Evolutionary conservation across 2,329 filamentous ascomycete genomes (phyloP).

Genomic region (Botrytis pseudocinerea): DNA sequence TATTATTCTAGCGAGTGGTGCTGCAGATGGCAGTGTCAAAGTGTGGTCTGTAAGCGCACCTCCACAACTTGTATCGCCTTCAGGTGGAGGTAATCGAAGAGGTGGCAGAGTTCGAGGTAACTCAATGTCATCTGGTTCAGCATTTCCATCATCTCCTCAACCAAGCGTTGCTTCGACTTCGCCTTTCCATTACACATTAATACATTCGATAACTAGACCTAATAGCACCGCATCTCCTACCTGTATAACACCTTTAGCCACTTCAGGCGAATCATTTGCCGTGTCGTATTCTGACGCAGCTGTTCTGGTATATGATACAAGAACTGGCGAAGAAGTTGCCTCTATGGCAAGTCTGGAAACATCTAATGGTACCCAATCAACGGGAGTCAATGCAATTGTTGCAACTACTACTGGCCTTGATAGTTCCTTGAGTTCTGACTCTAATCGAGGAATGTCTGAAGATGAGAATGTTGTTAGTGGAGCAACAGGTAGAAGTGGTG

Average conservation of each 20-base stretch:
- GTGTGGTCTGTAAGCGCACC: constrained; percentile 94
- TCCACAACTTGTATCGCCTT: constrained; percentile 79
- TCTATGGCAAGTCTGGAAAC: constrained; percentile 93
- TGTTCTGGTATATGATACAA: constrained; percentile 88
- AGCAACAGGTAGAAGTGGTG: constrained; percentile 75
- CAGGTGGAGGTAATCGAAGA: constrained; percentile 64
- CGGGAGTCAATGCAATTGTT: constrained; percentile 85
- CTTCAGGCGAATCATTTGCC: constrained; percentile 83
- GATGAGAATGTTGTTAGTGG: constrained; percentile 79
- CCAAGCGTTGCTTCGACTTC: constrained; percentile 82
- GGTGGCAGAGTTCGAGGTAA: constrained; percentile 81
- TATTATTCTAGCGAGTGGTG: constrained; percentile 86
- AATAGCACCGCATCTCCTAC: constrained; percentile 77
- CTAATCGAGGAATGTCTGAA: constrained; percentile 60
- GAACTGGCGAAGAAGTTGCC: constrained; percentile 82
- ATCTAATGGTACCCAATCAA: constrained; percentile 82
- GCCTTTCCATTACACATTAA: constrained; percentile 82
- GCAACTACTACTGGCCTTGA: constrained; percentile 84
- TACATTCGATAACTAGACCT: constrained; percentile 78
- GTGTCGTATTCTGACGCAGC: constrained; percentile 90
- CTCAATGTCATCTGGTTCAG: constrained; percentile 91
- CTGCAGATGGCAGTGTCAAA: constrained; percentile 86
- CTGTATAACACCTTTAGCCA: constrained; percentile 85
- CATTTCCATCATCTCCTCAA: constrained; percentile 86
- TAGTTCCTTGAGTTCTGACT: constrained; percentile 57